Evolutionary conservation across 306 rosid genomes (phyloP).

Genomic region (Vicia sativa): DNA sequence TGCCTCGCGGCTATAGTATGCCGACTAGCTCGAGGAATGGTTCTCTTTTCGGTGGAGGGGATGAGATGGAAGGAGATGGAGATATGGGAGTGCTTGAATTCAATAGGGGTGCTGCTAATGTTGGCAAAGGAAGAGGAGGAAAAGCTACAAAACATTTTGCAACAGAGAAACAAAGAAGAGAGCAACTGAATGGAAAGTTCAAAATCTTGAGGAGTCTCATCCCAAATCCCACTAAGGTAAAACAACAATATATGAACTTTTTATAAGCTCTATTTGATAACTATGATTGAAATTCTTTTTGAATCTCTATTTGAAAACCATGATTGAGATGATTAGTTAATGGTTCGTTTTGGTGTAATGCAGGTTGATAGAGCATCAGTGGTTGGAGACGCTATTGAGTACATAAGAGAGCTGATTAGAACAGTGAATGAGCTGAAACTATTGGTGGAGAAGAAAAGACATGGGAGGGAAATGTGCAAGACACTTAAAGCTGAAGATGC

Average conservation of each 20-base stretch:
- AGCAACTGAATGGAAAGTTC: slow-evolving; percentile 66
- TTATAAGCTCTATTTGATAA: background rate
- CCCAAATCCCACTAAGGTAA: slow-evolving; percentile 83
- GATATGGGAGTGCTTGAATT: slow-evolving; percentile 80
- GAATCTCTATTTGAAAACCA: background rate
- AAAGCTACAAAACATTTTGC: slow-evolving; percentile 63
- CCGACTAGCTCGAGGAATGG: slow-evolving; percentile 62
- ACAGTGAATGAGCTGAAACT: slow-evolving; percentile 70
- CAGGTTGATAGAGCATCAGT: slow-evolving; percentile 86
- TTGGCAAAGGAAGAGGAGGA: slow-evolving; percentile 59
- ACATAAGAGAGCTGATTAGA: slow-evolving; percentile 75
- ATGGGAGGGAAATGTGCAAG: slow-evolving; percentile 69
- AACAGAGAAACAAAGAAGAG: slow-evolving; percentile 80
- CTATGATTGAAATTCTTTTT: background rate
- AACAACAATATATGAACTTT: background rate
- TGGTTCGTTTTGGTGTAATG: slow-evolving; percentile 23
- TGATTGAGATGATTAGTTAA: slow-evolving; percentile 2
- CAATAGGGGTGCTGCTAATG: slow-evolving; percentile 53
- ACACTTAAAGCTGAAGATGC: slow-evolving; percentile 61
- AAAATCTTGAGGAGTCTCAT: slow-evolving; percentile 55
- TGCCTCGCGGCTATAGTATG: slow-evolving; percentile 71
- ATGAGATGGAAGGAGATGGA: slow-evolving; percentile 65
- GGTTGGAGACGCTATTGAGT: slow-evolving; percentile 82
- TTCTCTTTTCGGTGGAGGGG: slow-evolving; percentile 63
- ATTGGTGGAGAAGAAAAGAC: slow-evolving; percentile 78